phyloP scores from a whole-genome alignment of 1,284 basidiomycete genomes.

The Ceratobasidium sp. region DNA sequence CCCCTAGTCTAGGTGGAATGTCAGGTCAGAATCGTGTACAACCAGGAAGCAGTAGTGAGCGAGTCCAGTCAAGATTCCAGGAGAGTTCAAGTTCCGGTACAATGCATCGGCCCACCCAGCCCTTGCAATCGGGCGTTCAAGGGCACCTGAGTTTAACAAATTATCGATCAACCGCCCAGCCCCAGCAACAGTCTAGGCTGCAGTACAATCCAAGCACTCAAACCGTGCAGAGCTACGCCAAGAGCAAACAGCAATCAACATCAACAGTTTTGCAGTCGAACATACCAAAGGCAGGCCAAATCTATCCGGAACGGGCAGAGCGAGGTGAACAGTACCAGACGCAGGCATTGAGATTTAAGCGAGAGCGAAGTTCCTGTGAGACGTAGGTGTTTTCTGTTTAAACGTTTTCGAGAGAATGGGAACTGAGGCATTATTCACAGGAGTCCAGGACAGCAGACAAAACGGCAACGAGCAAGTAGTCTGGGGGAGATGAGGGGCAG shows the following conservation, averaged over 20 bases:
- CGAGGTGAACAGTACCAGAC: neutral
- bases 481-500: neutral
- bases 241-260: too few relatives aligned
- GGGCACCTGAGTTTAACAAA: too few relatives aligned
- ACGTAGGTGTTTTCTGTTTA: constrained; percentile 1
- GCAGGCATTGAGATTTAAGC: too few relatives aligned
- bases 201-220: neutral
- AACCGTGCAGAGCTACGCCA: neutral
- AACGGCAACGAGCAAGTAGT: too few relatives aligned
- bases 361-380: too few relatives aligned
- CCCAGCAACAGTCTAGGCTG: neutral
- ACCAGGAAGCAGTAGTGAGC: neutral
- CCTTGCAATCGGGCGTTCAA: neutral
- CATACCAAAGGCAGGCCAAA: neutral
- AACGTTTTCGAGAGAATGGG: neutral
- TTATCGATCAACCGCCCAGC: neutral
- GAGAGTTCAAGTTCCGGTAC: neutral
- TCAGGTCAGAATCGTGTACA: neutral
- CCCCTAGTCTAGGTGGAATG: neutral
- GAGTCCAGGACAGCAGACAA: neutral
- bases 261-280: neutral
- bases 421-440: neutral
- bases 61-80: neutral
- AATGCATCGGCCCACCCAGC: neutral
- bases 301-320: neutral